Percentiles rank a stretch among this genome's conserved stretches.
Conservation (phyloP, 2,329 filamentous ascomycete genomes). For the Apiospora phragmitis region DNA sequence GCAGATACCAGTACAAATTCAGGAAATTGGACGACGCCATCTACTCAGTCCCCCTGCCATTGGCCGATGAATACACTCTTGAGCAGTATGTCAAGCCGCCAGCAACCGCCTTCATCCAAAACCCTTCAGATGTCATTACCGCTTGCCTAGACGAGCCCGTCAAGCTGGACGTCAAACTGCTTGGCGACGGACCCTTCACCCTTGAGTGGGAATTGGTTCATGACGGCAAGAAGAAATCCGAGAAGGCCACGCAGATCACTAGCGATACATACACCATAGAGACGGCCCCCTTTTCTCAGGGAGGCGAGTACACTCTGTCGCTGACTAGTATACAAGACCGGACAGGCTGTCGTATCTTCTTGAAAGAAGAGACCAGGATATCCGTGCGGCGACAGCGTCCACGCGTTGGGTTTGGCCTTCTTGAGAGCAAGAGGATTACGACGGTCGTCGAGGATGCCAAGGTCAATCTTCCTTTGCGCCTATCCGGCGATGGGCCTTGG, state of each 20-base stretch:
- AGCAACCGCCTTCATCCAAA: conserved; percentile 73
- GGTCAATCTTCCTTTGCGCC: conserved; percentile 75
- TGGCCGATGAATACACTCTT: conserved; percentile 43
- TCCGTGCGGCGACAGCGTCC: conserved; percentile 86
- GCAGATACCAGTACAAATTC: conserved; percentile 86
- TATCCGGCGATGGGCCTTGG: conserved; percentile 88
- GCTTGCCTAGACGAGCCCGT: conserved; percentile 84
- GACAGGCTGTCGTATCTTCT: conserved; percentile 80
- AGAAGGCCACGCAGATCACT: conserved; percentile 64
- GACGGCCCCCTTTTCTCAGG: conserved; percentile 72
- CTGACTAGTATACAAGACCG: conserved; percentile 85
- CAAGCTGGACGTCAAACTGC: conserved; percentile 70
- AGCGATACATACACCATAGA: conserved; percentile 67
- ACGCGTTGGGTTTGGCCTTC: conserved; percentile 78
- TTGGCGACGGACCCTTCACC: conserved; percentile 83
- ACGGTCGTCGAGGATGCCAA: conserved; percentile 75
- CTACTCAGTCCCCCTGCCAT: conserved; percentile 59
- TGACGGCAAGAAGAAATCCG: conserved; percentile 77
- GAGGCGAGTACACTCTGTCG: conserved; percentile 87
- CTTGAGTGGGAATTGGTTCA: conserved; percentile 93
- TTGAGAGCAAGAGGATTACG: conserved; percentile 77
- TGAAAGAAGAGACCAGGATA: conserved; percentile 84
- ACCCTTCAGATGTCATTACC: conserved; percentile 54
- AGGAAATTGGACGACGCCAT: conserved; percentile 78
- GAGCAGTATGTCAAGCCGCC: conserved; percentile 93